Base-by-base conservation (phyloP, 2,329 filamentous ascomycete genomes). In the Aspergillus sp. region DNA sequence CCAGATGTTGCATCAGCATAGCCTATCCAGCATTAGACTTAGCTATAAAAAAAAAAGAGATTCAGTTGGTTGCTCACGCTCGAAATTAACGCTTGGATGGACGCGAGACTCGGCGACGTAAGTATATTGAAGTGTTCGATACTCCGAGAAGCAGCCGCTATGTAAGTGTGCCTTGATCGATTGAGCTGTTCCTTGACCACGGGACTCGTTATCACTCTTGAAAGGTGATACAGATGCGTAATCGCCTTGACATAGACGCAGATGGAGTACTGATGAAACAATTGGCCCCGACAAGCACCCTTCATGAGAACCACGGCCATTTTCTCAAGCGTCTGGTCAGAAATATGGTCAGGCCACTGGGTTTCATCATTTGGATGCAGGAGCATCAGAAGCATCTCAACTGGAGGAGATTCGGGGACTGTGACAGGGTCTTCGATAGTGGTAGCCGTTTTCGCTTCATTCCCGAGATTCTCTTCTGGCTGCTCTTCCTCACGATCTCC, bases 341-440 rank as follows among this genome's bases (percentile, higher is more conserved):
- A 57, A 29, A 62, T 58, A 47, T 60, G 59, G 42, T 61, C 55
- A 1, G 59, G 58, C 58, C 59, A 61, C 44, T 55, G 45, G 27
- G 55, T 29, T 10, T 43, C n/a, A 8, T 42, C 26, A 34, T 29
- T 41, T 6, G 19, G 35, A 4, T 36, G 48, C 36, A 61, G 50
- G 7, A 60, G 54, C 58, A 60, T 60, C 6, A 55, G 57, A 5
- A 59, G 27, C 7, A 60, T 29, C 44, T 61, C 57, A n/a, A 48
- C 42, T 3, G 56, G 47, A 6, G 58, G 58, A 10, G 29, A 9
- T 26, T 44, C 42, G 2, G 51, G 49, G 26, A 48, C 12, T 4
- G 26, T 27, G 19, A 43, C 10, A n/a, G 48, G 7, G 7, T 39
- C 12, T 4, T 27, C 19, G 9, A 19, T 4, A 27, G 7, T 10